Evolutionary conservation across 805 yeast species (phyloP), one percentile per base, ranked within the genome.

Genomic region (Wickerhamiella bombiphila): DNA sequence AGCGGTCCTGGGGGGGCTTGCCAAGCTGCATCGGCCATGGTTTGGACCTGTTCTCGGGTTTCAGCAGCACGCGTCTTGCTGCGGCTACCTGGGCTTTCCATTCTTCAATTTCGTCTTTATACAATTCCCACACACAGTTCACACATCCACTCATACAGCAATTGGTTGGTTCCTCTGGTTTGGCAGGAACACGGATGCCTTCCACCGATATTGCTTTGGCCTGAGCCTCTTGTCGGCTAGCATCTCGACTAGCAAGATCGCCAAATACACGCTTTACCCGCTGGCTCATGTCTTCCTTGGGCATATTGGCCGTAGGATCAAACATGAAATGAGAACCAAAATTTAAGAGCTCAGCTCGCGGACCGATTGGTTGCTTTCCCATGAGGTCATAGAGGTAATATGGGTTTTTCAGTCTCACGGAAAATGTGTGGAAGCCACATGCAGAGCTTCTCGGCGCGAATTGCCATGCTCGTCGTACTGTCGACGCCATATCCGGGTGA

Each of bases 71-170:
- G 11, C 29, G 11, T 5, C 74, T 54, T 8, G 56, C 49, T 55
- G 68, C 38, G 41, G 68, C 79, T 0, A 94, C 95, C 39, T 64
- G 55, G 28, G 58, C 53, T 50, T 74, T 72, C 94, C 95, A 91
- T 24, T 82, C 82, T 44, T 73, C 76, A 35, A 86, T 51, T 54
- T 91, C 97, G 37, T 88, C 96, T 46, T 79, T 76, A 55, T 73
- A 88, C 38, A 81, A 61, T 50, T 86, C 95, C 97, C 97, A 91
- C 2, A 88, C 97, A 57, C 98, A 88, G 58, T 88, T 85, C 22
- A 82, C 75, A 57, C 98, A 88, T 1, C 98, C 98, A 41, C 91
- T 76, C 94, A 85, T 85, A 58, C 98, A 88, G 57, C 98, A 88
- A 56, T 88, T 85, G 49, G 86, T 94, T 1, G 97, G 97, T 48